Conservation (phyloP, 2,329 filamentous ascomycete genomes). For the Fusarium beomiforme region DNA sequence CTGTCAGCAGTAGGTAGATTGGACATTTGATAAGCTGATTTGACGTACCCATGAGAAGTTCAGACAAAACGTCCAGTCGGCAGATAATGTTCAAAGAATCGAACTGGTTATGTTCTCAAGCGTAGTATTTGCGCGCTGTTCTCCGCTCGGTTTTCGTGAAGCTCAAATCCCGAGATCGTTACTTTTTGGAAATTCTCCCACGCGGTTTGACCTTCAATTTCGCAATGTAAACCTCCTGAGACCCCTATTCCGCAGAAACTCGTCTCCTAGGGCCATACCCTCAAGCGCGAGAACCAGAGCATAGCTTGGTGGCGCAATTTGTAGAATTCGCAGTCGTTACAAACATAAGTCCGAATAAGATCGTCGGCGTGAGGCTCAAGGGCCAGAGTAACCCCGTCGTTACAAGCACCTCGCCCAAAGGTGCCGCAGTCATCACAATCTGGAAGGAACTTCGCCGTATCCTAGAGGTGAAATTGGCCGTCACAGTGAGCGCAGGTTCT, state of each 20-base stretch:
- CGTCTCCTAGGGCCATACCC: constrained; percentile 9
- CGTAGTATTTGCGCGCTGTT: background rate
- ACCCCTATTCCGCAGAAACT: background rate
- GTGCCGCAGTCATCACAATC: constrained; percentile 34
- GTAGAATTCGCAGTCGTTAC: constrained; percentile 10
- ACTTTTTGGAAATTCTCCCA: background rate
- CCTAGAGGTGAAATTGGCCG: constrained; percentile 24
- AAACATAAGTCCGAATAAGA: constrained; percentile 20
- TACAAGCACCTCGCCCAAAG: constrained; percentile 28
- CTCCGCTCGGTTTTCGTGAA: too few relatives aligned
- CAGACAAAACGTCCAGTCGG: background rate
- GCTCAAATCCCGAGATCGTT: background rate
- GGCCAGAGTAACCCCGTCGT: constrained; percentile 23
- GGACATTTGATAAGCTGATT: background rate
- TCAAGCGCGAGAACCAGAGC: constrained; percentile 15
- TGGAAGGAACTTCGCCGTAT: constrained; percentile 30
- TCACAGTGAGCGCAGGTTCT: constrained; percentile 35
- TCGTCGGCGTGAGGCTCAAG: constrained; percentile 26
- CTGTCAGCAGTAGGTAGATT: background rate
- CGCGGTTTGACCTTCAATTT: background rate
- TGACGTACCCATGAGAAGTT: background rate
- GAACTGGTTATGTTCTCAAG: background rate
- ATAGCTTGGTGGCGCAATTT: constrained; percentile 12
- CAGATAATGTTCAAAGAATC: background rate
- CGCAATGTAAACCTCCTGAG: background rate